Evolutionary conservation across 2,329 filamentous ascomycete species (phyloP).

Genomic region (Fusarium pseudoanthophilum): DNA sequence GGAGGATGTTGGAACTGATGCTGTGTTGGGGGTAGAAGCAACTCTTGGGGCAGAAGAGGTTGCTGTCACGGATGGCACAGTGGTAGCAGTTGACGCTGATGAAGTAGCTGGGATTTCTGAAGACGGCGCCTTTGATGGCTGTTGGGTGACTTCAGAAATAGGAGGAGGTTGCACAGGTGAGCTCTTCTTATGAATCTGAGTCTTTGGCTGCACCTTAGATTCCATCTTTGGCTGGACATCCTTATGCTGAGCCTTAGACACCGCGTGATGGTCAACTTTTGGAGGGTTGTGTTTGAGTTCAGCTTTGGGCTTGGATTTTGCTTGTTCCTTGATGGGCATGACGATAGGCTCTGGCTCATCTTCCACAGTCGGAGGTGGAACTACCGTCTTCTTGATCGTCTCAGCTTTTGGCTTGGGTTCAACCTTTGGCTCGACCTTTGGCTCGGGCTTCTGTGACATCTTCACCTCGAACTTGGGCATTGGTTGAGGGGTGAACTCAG

Average conservation of each 20-base stretch:
- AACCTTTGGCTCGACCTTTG: background rate
- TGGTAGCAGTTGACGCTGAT: background rate
- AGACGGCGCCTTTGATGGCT: background rate
- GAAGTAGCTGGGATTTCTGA: background rate
- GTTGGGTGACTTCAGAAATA: background rate
- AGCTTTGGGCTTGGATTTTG: background rate
- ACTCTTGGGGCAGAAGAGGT: background rate
- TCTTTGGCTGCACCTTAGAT: background rate
- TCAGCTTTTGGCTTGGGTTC: background rate
- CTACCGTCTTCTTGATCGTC: background rate
- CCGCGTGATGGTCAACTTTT: background rate
- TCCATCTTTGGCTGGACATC: background rate
- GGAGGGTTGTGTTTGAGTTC: background rate
- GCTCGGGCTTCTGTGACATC: background rate
- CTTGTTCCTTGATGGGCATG: background rate
- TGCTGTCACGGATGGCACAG: background rate
- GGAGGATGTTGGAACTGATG: background rate
- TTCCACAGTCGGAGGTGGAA: conserved; percentile 4
- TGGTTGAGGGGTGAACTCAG: background rate
- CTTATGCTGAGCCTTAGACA: background rate
- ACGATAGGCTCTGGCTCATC: background rate
- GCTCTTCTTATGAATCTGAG: background rate
- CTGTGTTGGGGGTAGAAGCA: background rate
- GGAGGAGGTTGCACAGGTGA: background rate
- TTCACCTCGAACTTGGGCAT: background rate